These are phyloP conservation scores for Pyrenophora graminea DNA, from an alignment of 2,329 filamentous ascomycete genomes.

Conservation along the genomic window DNA sequence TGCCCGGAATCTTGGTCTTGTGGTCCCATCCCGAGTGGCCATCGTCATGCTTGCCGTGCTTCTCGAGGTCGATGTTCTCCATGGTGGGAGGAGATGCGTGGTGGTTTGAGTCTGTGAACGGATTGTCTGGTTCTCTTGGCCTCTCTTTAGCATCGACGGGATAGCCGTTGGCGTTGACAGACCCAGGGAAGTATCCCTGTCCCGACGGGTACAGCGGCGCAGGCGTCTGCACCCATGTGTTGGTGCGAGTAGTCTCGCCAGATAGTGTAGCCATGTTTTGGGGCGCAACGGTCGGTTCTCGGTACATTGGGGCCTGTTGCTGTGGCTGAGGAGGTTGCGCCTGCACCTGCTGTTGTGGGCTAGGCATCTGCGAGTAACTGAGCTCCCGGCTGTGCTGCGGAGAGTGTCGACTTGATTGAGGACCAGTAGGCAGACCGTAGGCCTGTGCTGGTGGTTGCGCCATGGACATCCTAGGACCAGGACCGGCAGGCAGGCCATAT, in stretches of 20 bases:
- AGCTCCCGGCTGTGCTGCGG: conserved; percentile 11
- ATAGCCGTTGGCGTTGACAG: conserved; percentile 32
- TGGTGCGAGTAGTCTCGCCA: conserved; percentile 32
- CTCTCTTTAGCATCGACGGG: conserved; percentile 33
- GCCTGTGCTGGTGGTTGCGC: conserved; percentile 15
- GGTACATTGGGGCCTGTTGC: conserved; percentile 5
- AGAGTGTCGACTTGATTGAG: conserved; percentile 6
- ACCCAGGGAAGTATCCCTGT: conserved; percentile 27
- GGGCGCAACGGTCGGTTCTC: conserved; percentile 8
- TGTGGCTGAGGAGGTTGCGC: conserved; percentile 5
- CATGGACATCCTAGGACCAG: conserved; percentile 18
- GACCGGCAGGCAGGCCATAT: conserved; percentile 17
- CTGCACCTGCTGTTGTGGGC: conserved; percentile 9
- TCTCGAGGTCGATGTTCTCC: conserved; percentile 35
- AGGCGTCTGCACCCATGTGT: conserved; percentile 38
- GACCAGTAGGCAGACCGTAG: conserved; percentile 18
- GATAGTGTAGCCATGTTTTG: conserved; percentile 20
- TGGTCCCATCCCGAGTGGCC: conserved; percentile 27
- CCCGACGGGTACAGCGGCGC: conserved; percentile 24
- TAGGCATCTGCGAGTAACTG: conserved; percentile 10
- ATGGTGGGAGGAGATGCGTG: conserved; percentile 15
- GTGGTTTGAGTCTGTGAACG: conserved; percentile 22
- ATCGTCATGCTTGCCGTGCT: conserved; percentile 29
- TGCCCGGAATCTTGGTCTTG: conserved; percentile 33
- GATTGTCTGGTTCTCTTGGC: conserved; percentile 21